Conservation (phyloP, 768 basidiomycete genomes). For the Wakefieldia striispora region DNA sequence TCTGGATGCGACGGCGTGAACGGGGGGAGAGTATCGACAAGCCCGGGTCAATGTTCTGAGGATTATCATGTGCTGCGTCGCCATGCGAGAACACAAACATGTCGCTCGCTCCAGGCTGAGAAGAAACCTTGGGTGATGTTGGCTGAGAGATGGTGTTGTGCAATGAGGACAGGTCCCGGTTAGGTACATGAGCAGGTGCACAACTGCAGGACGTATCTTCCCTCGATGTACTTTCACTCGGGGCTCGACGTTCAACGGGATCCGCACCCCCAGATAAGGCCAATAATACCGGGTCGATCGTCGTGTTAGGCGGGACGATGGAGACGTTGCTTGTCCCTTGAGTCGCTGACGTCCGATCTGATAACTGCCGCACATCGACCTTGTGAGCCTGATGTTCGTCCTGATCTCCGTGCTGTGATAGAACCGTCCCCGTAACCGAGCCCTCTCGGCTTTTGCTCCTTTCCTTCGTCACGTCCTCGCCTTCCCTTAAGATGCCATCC, state of each 20-base stretch:
- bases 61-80: no score
- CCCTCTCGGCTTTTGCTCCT: constrained; percentile 10
- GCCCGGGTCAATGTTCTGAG: constrained; percentile 16
- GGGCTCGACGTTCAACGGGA: neutral
- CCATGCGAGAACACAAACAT: neutral
- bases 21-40: constrained; percentile 40
- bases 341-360: neutral
- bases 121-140: neutral
- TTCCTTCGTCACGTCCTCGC: constrained; percentile 19
- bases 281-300: constrained; percentile 33
- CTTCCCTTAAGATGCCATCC: constrained; percentile 35
- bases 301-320: constrained; percentile 5
- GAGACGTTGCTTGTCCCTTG: neutral
- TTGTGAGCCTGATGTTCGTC: no score
- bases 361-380: neutral
- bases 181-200: no score
- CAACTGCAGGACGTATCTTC: no score
- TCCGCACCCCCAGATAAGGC: constrained; percentile 21
- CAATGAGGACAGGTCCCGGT: neutral
- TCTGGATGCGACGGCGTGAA: constrained; percentile 54
- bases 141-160: neutral
- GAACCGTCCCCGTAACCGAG: neutral
- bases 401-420: constrained; percentile 3
- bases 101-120: neutral
- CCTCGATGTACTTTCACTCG: neutral